These are phyloP conservation scores for Neurospora sp. DNA, from an alignment of 495 filamentous ascomycete genomes.

Conservation along the genomic window DNA sequence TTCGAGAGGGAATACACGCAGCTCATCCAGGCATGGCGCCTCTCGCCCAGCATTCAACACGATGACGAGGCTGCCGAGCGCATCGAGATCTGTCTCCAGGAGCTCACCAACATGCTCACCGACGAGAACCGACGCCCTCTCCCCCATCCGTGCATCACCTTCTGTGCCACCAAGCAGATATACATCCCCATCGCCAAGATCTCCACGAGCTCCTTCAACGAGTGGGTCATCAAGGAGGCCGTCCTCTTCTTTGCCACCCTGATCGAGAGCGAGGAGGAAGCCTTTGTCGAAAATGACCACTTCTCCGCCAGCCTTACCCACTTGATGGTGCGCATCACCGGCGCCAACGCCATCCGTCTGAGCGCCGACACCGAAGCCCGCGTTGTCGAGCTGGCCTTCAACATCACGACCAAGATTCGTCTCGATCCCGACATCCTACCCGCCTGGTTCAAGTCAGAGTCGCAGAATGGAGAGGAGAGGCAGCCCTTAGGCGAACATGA, in stretches of 20 bases:
- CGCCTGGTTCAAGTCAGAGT: conserved; percentile 69
- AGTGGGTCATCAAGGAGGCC: conserved; percentile 69
- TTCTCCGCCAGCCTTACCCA: conserved; percentile 81
- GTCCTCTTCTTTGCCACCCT: conserved; percentile 78
- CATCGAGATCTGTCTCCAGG: conserved; percentile 43
- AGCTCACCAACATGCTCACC: conserved; percentile 67
- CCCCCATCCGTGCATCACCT: conserved; percentile 81
- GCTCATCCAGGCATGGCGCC: conserved; percentile 76
- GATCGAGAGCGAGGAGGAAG: conserved; percentile 92
- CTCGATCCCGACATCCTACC: conserved; percentile 73
- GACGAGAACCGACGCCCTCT: conserved; percentile 81
- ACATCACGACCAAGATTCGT: conserved; percentile 87
- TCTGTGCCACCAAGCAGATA: conserved; percentile 72
- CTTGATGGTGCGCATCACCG: conserved; percentile 58
- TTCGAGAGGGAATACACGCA: conserved; percentile 86
- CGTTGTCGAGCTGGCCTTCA: conserved; percentile 86
- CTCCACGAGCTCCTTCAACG: conserved; percentile 66
- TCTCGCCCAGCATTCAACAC: conserved; percentile 42
- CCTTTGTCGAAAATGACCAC: conserved; percentile 70
- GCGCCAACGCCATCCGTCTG: conserved; percentile 49
- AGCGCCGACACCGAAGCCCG: conserved; percentile 66
- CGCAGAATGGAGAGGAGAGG: conserved; percentile 34
- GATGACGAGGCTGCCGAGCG: conserved; percentile 45
- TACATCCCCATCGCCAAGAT: conserved; percentile 82
- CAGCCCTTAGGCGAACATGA: conserved; percentile 36